Evolutionary conservation across 192 early-diverging fungal species (phyloP).

Genomic region (Entophlyctis luteolus): DNA sequence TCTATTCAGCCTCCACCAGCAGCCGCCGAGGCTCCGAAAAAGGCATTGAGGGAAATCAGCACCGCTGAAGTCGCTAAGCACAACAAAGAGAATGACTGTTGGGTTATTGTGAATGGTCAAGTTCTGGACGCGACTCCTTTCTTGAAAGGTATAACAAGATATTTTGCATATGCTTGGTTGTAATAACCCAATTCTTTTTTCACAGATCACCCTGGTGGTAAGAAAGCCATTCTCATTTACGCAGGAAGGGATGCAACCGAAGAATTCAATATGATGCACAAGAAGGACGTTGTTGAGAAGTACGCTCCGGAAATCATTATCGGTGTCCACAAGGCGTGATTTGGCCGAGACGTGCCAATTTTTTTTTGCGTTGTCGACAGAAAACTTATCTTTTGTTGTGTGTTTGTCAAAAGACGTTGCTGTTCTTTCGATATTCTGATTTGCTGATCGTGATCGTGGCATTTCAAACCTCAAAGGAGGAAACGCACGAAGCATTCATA

Average conservation of each 20-base stretch:
- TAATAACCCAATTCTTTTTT: background rate
- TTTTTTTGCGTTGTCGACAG: no score
- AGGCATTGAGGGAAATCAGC: constrained; percentile 50
- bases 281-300: constrained; percentile 72
- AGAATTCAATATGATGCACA: constrained; percentile 71
- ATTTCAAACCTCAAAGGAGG: no score
- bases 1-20: constrained; percentile 37
- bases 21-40: constrained; percentile 32
- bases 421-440: no score
- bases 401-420: no score
- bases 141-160: constrained; percentile 53
- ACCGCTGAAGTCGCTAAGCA: constrained; percentile 81
- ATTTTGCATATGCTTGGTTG: constrained; percentile 1
- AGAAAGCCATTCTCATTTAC: constrained; percentile 79
- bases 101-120: constrained; percentile 81
- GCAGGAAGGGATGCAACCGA: constrained; percentile 82
- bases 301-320: constrained; percentile 54
- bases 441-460: no score
- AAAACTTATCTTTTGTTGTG: no score
- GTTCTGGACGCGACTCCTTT: constrained; percentile 77
- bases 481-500: no score
- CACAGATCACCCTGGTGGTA: constrained; percentile 75
- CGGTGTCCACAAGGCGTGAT: constrained; percentile 26
- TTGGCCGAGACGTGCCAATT: background rate
- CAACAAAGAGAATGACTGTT: constrained; percentile 75